These are phyloP conservation scores for Leccinum pallidistipes DNA, from an alignment of 1,284 basidiomycete genomes.

Conservation along the genomic window DNA sequence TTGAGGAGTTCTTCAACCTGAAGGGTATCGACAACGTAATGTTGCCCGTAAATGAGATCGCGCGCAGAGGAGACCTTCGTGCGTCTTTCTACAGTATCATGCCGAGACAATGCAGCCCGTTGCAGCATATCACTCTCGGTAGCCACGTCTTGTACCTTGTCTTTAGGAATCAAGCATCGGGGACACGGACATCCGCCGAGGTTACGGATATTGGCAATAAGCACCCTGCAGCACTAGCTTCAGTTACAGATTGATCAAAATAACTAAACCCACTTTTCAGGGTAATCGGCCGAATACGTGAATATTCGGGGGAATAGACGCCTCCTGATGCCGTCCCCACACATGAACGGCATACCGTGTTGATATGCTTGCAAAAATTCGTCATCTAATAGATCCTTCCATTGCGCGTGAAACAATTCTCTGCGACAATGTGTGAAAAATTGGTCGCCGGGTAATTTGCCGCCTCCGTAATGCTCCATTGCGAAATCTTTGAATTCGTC, in stretches of 20 bases:
- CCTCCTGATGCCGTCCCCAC: neutral
- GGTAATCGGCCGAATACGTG: neutral
- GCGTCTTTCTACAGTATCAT: neutral
- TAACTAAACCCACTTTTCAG: neutral
- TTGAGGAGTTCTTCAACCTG: neutral
- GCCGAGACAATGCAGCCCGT: neutral
- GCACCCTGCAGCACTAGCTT: no score
- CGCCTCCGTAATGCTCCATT: neutral
- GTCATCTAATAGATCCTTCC: no score
- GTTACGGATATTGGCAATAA: no score
- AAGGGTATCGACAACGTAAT: neutral
- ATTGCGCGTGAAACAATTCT: neutral
- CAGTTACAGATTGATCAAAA: no score
- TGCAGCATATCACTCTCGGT: neutral
- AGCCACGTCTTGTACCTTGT: neutral
- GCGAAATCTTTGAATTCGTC: neutral
- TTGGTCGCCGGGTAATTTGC: neutral
- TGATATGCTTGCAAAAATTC: neutral
- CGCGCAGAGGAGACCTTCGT: neutral
- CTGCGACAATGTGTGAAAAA: neutral
- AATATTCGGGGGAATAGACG: neutral
- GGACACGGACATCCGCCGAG: no score
- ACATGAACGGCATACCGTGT: neutral
- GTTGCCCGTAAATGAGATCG: neutral
- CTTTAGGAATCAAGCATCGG: no score